Evolutionary conservation across 139 green algal species (phyloP), one percentile per base, ranked within the genome.

Genomic region (Volvox reticuliferus): DNA sequence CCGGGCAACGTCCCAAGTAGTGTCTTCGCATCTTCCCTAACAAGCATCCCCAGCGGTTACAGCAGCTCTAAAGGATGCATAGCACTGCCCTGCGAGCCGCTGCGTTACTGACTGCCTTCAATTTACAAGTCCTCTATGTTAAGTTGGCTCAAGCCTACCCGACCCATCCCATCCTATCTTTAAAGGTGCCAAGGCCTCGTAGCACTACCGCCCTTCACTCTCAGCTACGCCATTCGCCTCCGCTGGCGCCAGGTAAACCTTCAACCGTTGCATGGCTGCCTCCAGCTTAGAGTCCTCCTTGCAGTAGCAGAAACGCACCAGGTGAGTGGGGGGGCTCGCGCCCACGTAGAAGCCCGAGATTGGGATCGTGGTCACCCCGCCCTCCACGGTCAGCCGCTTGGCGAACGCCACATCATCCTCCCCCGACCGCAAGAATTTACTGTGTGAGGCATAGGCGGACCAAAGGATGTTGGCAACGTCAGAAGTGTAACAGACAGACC

Each of bases 291-390:
- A 84, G 68, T 98, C 96, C 5, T 95, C 89, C 91, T 98, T 98
- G 94, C 96, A 98, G 88, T 96, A 97, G 68, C 95, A 96, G 84
- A 98, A 98, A 17, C 96, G 94, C 21, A 97, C 93, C 2, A 97
- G 93, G 86, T 95, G 85, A 1, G 24, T 79, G 18, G 93, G 93
- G 22, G 93, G 89, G 36, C 79, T n/a, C 13, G 75, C 30, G 19
- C 67, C 78, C 9, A 95, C 91, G 68, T 95, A 95, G 76, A 95
- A 95, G 33, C 87, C 91, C 13, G 86, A 92, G 63, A 95, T 91
- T 84, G 96, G 97, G 35, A 98, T 96, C 50, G 95, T 76, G 9
- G 97, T 97, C 2, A 98, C 96, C 1, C 97, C 96, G 1, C 92
- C 96, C 69, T 97, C 95, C 13, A 88, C 67, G 0, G 95, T 97